Evolutionary conservation across 2,329 filamentous ascomycete genomes (phyloP).

Genomic region (Colletotrichum cuscutae): DNA sequence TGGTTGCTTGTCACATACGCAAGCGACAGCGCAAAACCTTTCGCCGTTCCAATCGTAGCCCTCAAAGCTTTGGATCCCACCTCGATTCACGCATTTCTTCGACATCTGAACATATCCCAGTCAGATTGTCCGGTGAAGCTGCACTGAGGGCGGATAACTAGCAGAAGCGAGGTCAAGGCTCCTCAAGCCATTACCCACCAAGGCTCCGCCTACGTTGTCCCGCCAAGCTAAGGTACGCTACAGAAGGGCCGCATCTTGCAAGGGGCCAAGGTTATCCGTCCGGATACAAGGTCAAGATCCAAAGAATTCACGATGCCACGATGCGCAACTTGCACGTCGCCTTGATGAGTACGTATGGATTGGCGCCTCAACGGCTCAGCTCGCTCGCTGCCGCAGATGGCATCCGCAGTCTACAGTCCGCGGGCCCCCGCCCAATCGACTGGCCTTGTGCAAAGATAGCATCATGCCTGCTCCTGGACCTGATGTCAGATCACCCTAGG

Average conservation of each 20-base stretch:
- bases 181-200: conserved; percentile 20
- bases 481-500: conserved; percentile 28
- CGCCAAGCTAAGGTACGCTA: conserved; percentile 14
- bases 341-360: background rate
- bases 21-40: background rate
- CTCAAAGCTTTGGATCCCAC: background rate
- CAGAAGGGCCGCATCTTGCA: conserved; percentile 14
- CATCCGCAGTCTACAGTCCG: conserved; percentile 4
- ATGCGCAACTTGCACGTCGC: background rate
- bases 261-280: conserved; percentile 8
- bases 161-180: conserved; percentile 20
- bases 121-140: background rate
- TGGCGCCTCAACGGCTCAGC: conserved; percentile 26
- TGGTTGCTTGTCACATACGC: background rate
- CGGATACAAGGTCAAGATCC: background rate
- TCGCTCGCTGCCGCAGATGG: conserved; percentile 31
- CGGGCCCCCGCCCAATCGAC: conserved; percentile 8
- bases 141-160: conserved; percentile 20
- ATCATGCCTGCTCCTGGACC: conserved; percentile 24
- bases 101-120: conserved; percentile 7
- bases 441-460: conserved; percentile 24
- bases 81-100: background rate
- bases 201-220: conserved; percentile 17
- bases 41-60: background rate
- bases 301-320: background rate